Conservation (phyloP, 2,329 filamentous ascomycete species). For the Phialophora tarda region DNA sequence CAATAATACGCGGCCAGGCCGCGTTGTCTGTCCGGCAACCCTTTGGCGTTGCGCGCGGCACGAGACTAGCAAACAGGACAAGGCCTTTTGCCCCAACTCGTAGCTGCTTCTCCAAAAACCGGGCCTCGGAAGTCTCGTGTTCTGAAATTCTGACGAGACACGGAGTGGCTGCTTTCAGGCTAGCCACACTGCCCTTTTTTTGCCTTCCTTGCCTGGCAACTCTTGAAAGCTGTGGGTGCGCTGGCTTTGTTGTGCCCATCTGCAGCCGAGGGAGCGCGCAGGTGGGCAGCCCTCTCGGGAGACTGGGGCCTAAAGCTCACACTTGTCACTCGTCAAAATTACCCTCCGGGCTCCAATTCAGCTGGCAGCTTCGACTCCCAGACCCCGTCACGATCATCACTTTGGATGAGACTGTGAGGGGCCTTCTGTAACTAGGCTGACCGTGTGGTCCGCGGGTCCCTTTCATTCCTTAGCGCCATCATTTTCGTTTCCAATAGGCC, state of each 20-base stretch:
- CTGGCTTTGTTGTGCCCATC: background rate
- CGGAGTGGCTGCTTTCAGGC: constrained; percentile 13
- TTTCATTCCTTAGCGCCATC: constrained; percentile 21
- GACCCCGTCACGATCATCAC: constrained; percentile 4
- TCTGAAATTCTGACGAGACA: constrained; percentile 14
- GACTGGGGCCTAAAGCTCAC: background rate
- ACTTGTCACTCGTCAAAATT: constrained; percentile 5
- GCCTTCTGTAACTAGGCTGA: constrained; percentile 11
- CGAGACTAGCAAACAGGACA: constrained; percentile 13
- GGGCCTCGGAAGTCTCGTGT: constrained; percentile 13
- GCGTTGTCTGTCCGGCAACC: constrained; percentile 11
- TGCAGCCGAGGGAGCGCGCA: constrained; percentile 11
- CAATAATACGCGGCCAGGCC: constrained; percentile 9
- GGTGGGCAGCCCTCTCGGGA: background rate
- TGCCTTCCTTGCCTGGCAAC: constrained; percentile 12
- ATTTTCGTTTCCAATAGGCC: background rate
- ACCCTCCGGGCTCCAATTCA: constrained; percentile 8
- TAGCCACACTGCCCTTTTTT: constrained; percentile 10
- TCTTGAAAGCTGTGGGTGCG: background rate
- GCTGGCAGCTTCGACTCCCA: background rate
- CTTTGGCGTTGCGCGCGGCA: constrained; percentile 13
- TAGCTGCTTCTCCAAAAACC: constrained; percentile 1
- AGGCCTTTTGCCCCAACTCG: background rate
- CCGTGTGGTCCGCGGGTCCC: constrained; percentile 30
- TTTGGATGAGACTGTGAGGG: background rate